These are phyloP conservation scores for Bertia moriformis DNA, from an alignment of 2,329 filamentous ascomycete genomes.

Conservation along the genomic window DNA sequence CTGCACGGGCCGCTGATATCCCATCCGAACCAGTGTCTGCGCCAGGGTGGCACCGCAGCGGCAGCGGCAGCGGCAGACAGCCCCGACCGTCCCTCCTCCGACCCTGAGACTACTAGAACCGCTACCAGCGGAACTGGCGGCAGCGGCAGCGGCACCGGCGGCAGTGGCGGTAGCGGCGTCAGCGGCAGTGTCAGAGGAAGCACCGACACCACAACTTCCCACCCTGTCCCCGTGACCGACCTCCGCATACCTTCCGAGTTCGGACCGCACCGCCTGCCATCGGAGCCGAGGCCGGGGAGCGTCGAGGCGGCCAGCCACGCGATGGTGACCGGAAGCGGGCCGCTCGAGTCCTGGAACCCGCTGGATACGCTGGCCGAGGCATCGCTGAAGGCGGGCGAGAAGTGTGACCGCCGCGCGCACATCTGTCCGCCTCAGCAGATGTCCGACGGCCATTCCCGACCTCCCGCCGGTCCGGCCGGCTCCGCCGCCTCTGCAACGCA, in stretches of 20 bases:
- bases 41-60: slow-evolving; percentile 8
- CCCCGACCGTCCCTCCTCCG: no score
- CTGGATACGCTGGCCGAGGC: slow-evolving; percentile 80
- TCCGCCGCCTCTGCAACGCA: no score
- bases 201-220: no score
- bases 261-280: no score
- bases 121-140: neutral
- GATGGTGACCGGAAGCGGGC: no score
- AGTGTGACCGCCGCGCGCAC: slow-evolving; percentile 38
- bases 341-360: slow-evolving; percentile 57
- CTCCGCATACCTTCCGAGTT: no score
- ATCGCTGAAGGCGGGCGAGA: slow-evolving; percentile 60
- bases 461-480: neutral
- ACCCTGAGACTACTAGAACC: no score
- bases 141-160: neutral
- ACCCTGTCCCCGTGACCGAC: no score
- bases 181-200: neutral
- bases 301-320: no score
- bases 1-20: slow-evolving; percentile 58
- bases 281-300: no score
- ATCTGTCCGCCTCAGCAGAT: no score
- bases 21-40: slow-evolving; percentile 12
- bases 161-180: neutral
- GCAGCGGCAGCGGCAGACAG: slow-evolving; percentile 10
- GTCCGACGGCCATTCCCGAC: no score